Evolutionary conservation across 352 stramenopile species (phyloP).

Genomic region (Phytophthora brassicae): DNA sequence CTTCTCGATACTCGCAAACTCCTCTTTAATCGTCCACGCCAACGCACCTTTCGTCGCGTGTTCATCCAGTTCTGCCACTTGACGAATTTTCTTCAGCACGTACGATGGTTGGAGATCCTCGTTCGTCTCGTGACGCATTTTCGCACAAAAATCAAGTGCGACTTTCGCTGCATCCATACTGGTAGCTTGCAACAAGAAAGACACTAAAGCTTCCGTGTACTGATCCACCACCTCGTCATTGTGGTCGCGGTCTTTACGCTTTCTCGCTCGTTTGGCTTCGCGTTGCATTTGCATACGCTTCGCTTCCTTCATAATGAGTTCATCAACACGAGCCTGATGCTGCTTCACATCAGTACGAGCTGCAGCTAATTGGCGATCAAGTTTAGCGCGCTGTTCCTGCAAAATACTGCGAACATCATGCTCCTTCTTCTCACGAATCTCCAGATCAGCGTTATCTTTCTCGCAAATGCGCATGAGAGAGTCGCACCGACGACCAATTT

Average conservation of each 20-base stretch:
- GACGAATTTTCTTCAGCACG: conserved; percentile 72
- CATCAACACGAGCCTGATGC: conserved; percentile 78
- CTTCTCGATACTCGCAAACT: conserved; percentile 36
- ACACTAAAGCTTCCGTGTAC: conserved; percentile 50
- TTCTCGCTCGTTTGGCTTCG: conserved; percentile 79
- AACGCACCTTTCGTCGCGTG: conserved; percentile 48
- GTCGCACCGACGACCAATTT: conserved; percentile 96
- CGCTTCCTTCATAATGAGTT: conserved; percentile 88
- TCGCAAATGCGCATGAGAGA: conserved; percentile 94
- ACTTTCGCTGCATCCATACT: conserved; percentile 70
- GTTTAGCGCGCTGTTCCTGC: conserved; percentile 66
- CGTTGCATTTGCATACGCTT: conserved; percentile 85
- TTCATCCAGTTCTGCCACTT: conserved; percentile 58
- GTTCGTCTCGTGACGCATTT: conserved; percentile 40
- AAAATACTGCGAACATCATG: conserved; percentile 58
- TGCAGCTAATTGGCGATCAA: conserved; percentile 62
- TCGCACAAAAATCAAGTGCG: conserved; percentile 65
- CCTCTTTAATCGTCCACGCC: conserved; percentile 55
- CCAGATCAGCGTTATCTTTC: conserved; percentile 90
- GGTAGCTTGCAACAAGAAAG: conserved; percentile 57
- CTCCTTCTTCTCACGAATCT: conserved; percentile 80
- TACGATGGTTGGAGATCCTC: conserved; percentile 61
- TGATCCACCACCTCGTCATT: conserved; percentile 72
- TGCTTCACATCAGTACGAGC: conserved; percentile 74
- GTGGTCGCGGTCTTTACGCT: conserved; percentile 71